Base-by-base conservation (phyloP, 495 filamentous ascomycete species). In the Chaetomium tenue region DNA sequence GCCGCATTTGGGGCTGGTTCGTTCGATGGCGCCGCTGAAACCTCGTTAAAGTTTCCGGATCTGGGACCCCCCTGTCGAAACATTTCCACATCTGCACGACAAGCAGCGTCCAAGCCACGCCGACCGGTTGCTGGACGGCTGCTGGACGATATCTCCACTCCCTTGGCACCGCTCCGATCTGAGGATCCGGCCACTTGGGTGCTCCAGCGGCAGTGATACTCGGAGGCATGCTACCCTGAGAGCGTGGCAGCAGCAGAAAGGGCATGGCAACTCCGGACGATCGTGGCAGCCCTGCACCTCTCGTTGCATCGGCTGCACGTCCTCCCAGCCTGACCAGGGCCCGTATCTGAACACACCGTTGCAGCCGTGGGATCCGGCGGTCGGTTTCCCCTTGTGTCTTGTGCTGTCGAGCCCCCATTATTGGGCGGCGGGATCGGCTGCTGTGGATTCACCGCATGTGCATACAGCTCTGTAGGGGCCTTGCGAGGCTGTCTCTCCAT, bases 1-100 rank as follows among this genome's bases (percentile, higher is more conserved):
- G 25, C 68, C 58, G 13, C 51, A 66, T 64, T 54, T 61, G 69
- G 64, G 47, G 25, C n/a, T 26, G 13, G 18, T 37, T 39, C 37
- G 40, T 33, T 33, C 63, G 60, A 66, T 69, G 72, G 71, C 71
- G 67, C 57, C 63, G 72, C 73, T 75, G 73, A 75, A 70, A 63
- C 68, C 65, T 74, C 72, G 71, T 58, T 57, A 67, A 67, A 64
- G 2, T 68, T 71, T 47, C 73, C 72, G 48, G 40, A 70, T 72
- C 40, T 54, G 68, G 44, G 23, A 57, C 9, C 8, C 48, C 63
- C 66, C 56, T 58, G 69, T 53, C 65, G 55, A 51, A 53, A 66
- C 37, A 20, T 33, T 33, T 56, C 39, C 56, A 57, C 25, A 18
- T 40, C 22, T 52, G 47, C 28, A 20, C 18, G 26, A 28, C 20